Evolutionary conservation across 306 rosid species (phyloP).

Genomic region (Comarum palustre): DNA sequence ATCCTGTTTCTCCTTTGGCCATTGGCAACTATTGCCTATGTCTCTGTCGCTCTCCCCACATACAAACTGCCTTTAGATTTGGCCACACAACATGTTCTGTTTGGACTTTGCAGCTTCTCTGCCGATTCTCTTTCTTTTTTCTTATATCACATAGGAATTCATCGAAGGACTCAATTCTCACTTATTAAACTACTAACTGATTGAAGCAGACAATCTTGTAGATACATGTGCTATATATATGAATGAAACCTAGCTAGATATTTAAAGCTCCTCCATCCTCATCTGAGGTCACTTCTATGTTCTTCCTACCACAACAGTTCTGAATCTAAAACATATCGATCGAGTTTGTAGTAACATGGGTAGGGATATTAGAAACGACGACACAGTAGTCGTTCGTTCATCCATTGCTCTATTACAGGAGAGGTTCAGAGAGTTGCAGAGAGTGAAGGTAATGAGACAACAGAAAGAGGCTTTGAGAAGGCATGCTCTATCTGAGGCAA

Average conservation of each 20-base stretch:
- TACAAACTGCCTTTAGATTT: slow-evolving; percentile 46
- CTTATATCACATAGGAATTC: slow-evolving; percentile 38
- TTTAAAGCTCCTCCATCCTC: slow-evolving; percentile 16
- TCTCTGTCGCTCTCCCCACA: slow-evolving; percentile 34
- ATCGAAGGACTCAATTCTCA: slow-evolving; percentile 31
- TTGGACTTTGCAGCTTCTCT: slow-evolving; percentile 56
- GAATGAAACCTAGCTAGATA: slow-evolving; percentile 7
- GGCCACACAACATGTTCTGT: slow-evolving; percentile 60
- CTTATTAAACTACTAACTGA: background rate
- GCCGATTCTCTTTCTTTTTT: slow-evolving; percentile 63
- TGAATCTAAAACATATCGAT: background rate
- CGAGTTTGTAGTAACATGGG: slow-evolving; percentile 32
- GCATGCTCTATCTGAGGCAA: slow-evolving; percentile 31
- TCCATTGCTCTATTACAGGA: slow-evolving; percentile 85
- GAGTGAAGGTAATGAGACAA: slow-evolving; percentile 83
- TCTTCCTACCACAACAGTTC: background rate
- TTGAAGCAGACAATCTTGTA: slow-evolving; percentile 31
- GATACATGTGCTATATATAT: background rate
- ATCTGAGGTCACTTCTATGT: slow-evolving; percentile 10
- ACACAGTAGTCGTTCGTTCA: slow-evolving; percentile 38
- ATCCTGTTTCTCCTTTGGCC: slow-evolving; percentile 45
- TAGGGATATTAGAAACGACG: slow-evolving; percentile 41
- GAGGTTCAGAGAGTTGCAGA: slow-evolving; percentile 76
- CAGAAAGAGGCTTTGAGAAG: slow-evolving; percentile 56
- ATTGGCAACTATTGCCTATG: slow-evolving; percentile 28